phyloP scores from a whole-genome alignment of 176 grass and related monocot genomes.

The Carex scoparia region DNA sequence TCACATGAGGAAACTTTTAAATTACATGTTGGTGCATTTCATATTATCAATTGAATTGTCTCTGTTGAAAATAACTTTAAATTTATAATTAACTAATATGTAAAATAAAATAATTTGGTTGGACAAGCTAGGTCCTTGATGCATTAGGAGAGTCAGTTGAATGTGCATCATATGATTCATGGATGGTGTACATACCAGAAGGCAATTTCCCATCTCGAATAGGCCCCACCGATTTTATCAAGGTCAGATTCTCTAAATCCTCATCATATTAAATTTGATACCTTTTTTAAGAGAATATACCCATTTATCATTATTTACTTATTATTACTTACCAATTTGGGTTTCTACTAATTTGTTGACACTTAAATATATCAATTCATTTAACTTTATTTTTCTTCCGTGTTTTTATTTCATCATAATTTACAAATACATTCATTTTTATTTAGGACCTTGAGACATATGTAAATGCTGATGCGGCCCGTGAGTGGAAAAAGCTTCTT shows the following conservation, averaged over 20 bases:
- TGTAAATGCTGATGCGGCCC: slow-evolving; percentile 58
- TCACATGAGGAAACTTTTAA: not conserved
- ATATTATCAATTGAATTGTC: not conserved
- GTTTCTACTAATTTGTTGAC: not conserved
- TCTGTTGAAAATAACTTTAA: not conserved
- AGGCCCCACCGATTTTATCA: slow-evolving; percentile 85
- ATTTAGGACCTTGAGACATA: slow-evolving; percentile 83
- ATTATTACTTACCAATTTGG: not conserved
- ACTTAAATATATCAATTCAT: not conserved
- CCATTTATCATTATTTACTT: not conserved
- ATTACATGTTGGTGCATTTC: not conserved
- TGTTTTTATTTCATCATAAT: not conserved
- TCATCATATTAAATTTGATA: not conserved
- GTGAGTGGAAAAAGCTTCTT: slow-evolving; percentile 92
- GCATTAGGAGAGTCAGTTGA: slow-evolving; percentile 66
- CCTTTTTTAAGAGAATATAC: not conserved
- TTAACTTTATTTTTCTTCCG: not conserved
- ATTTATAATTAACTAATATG: not conserved
- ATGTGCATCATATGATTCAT: slow-evolving; percentile 80
- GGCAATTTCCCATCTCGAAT: slow-evolving; percentile 79
- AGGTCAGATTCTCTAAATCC: slow-evolving; percentile 30
- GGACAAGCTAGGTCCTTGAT: slow-evolving; percentile 63
- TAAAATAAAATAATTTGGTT: slow-evolving; percentile 23
- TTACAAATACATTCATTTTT: not conserved
- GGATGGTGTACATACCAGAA: slow-evolving; percentile 97